Evolutionary conservation across 805 yeast species (phyloP), one percentile per base, ranked within the genome.

Genomic region (Metschnikowia lunata): DNA sequence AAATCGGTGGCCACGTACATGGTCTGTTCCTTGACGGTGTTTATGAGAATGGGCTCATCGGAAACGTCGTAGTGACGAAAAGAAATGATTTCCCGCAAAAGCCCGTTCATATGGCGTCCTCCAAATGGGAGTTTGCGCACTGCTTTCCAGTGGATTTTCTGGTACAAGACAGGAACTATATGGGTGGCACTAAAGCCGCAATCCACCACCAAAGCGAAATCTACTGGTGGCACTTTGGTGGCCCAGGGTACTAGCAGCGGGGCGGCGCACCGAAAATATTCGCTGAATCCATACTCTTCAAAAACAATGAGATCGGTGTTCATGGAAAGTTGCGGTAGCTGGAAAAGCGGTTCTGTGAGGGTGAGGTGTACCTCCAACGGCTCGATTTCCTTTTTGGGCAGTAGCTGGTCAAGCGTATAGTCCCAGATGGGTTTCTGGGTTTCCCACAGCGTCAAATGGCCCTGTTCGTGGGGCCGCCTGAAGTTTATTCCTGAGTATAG

Each of bases 381-480:
- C 40, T 76, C 72, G 36, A 76, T 45, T 30, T 51, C 57, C 33
- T 43, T 70, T 64, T 33, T 69, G 67, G 51, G 71, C 65, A 54
- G 73, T 75, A 59, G 42, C 27, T 52, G 47, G 46, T 60, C 63
- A 23, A 88, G 72, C 6, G 83, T 75, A 51, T 84, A 80, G 61
- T 93, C 98, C 99, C 98, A 93, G 1, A 93, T 76, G 18, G 84
- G 83, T 56, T 84, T 85, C 59, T 93, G 89, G 2, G 86, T 67
- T 50, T 88, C 96, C 99, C 98, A 93, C 32, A 91, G 87, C 0
- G 83, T 80, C 40, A 93, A 67, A 53, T 90, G 95, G 40, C 97
- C 97, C 53, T 83, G 82, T 50, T 89, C 97, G 45, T 80, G 80
- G 0, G 99, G 97, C 43, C 98, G 71, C 48, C 84, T 76, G 63